Base-by-base conservation (phyloP, 2,329 filamentous ascomycete genomes). In the Trichoderma oligosporum region DNA sequence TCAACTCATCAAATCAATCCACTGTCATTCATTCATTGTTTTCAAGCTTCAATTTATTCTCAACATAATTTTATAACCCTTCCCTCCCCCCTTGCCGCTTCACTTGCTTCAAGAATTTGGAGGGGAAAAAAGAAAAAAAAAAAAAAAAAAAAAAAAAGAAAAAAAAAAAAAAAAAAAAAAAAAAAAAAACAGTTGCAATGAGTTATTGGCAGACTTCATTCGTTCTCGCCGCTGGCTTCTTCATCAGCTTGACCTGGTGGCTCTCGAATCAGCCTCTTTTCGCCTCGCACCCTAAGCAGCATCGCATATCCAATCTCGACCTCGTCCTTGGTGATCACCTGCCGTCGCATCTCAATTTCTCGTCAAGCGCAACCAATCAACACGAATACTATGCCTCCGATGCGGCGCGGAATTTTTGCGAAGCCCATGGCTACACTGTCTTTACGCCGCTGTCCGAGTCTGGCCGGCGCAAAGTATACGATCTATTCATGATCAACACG, bases 401-500 rank as follows among this genome's bases (percentile, higher is more conserved):
- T 1, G 63, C 63, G 6, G 68, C 69, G 18, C 47, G 48, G 18
- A 48, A 47, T 33, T 66, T 71, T 29, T 73, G 71, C 60, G 61
- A 62, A 5, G 62, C 69, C 12, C 71, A 72, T 33, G 70, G 69
- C 29, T 73, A 71, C 57, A 55, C 62, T 4, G 62, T 68, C 56
- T 71, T 71, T 35, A 48, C 58, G 14, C 67, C 70, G 2, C 45
- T 38, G 33, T 56, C 65, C 22, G 41, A 49, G 5, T 57, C 62
- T 5, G 64, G 65, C 35, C 63, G 66, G 49, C 69, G 68, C 62
- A 72, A 69, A 56, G 61, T 72, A 25, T 72, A 71, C 59, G 84
- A 87, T 65, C 73, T 87, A 1, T 75, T 85, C 63, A 79, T 86
- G 74, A 70, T 86, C 63, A 85, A 83, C 62, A 79, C 76, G 2